Evolutionary conservation across 2,329 filamentous ascomycete genomes (phyloP), one percentile per base, ranked within the genome.

Genomic region (Dactylonectria estremocensis): DNA sequence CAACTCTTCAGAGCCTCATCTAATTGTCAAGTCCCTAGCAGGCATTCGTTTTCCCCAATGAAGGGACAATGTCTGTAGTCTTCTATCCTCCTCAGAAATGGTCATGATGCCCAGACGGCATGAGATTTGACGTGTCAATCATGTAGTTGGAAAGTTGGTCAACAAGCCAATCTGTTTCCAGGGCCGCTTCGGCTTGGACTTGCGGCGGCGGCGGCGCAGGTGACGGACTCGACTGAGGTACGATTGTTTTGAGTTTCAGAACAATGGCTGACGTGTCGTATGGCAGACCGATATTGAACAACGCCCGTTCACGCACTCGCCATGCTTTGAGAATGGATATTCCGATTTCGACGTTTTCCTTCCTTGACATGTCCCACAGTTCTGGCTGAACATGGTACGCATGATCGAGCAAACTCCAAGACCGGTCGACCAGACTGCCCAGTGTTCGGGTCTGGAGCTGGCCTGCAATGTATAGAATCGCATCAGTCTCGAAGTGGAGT

Each of bases 401-500:
- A 9, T 52, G 61, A 13, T 68, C 66, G 7, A 68, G 57, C 5
- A 65, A 24, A 3, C 24, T 14, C 66, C 66, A 68, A 16, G 43
- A 48, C 8, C 66, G 66, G 7, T 65, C 61, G 14, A 63, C 66
- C 10, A 68, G 28, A 2, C 50, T 20, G 1, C 66, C 66, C 11
- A 65, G n/a, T 8, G 50, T 37, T 2, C 66, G 57, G 24, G 48
- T 52, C 11, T 64, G 54, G 13, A 65, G 56, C 24, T 64, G 61
- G 9, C 61, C 48, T 9, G 49, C 66, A 20, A 68, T 43, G 56
- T 61, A 68, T 1, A 68, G 46, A 8, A 68, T 45, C 10, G 56
- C 55, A 14, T 68, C 66, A 24, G 50, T 28, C 22, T 68, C 60
- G 22, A 68, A 68, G 46, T 68, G 66, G 6, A 59, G 46, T 14